Evolutionary conservation across 1,139 yeast species (phyloP).

Genomic region (Candida tunisiensis): DNA sequence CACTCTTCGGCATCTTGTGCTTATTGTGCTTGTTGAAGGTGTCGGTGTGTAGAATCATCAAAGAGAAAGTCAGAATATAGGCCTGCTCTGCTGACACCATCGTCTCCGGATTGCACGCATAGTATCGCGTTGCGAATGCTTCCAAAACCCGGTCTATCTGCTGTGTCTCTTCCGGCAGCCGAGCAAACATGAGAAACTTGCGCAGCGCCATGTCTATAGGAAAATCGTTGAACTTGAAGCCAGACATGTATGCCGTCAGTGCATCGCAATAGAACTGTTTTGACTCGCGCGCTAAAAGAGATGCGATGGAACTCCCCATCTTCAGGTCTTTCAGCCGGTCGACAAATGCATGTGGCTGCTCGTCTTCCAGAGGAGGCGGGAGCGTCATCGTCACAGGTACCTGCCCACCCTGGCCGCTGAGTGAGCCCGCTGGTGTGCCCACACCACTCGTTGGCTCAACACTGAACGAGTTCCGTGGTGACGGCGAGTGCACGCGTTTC

Average conservation of each 20-base stretch:
- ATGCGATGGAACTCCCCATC: conserved; percentile 21
- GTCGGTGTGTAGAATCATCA: conserved; percentile 55
- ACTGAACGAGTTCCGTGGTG: not conserved
- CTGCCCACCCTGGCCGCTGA: not conserved
- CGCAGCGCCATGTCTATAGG: conserved; percentile 50
- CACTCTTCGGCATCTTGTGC: conserved; percentile 43
- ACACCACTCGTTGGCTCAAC: not conserved
- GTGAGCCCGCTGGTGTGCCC: not conserved
- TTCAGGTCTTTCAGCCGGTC: conserved; percentile 16
- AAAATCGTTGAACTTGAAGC: conserved; percentile 30
- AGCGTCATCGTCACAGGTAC: not conserved
- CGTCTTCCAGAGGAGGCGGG: conserved; percentile 9
- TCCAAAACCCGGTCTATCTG: conserved; percentile 51
- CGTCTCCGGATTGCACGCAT: conserved; percentile 23
- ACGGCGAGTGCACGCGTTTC: conserved; percentile 6
- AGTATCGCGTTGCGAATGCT: conserved; percentile 33
- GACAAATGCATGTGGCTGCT: conserved; percentile 22
- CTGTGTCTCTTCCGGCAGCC: conserved; percentile 51
- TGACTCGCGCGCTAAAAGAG: conserved; percentile 22
- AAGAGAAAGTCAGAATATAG: conserved; percentile 39
- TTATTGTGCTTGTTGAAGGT: conserved; percentile 46
- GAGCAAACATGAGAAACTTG: conserved; percentile 34
- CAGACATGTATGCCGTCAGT: conserved; percentile 21
- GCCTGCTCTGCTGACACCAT: conserved; percentile 30
- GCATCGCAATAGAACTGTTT: conserved; percentile 21